A percentile compares a stretch with the other conserved stretches of the same genome.
These are phyloP conservation scores for Rosa multiflora DNA, from an alignment of 306 rosid genomes.

Conservation along the genomic window DNA sequence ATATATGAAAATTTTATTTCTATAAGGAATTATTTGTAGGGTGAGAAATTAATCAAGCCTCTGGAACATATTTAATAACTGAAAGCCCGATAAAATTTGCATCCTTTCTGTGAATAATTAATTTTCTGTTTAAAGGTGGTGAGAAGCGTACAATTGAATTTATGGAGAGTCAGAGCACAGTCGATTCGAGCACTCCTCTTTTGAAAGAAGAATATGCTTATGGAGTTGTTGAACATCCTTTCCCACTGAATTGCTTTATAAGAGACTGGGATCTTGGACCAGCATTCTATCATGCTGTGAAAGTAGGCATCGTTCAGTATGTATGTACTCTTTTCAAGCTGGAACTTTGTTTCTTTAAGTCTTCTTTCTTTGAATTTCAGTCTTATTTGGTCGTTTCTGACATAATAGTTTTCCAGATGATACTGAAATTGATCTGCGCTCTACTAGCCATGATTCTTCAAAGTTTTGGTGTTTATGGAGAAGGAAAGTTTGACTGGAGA, in stretches of 20 bases:
- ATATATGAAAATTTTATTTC: neutral
- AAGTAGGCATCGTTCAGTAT: constrained; percentile 98
- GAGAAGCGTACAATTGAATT: constrained; percentile 85
- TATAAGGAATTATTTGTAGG: neutral
- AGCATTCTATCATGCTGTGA: constrained; percentile 90
- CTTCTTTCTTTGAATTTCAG: neutral
- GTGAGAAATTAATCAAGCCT: neutral
- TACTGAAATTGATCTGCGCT: constrained; percentile 91
- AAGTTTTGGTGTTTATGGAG: constrained; percentile 93
- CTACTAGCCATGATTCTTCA: constrained; percentile 91
- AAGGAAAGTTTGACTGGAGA: constrained; percentile 91
- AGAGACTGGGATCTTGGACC: constrained; percentile 92
- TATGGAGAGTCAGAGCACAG: constrained; percentile 72
- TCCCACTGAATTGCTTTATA: constrained; percentile 76
- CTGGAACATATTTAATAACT: neutral
- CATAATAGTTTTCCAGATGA: constrained; percentile 65
- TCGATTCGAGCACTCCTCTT: constrained; percentile 74
- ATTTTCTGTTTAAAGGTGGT: constrained; percentile 62
- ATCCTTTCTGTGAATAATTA: constrained; percentile 10
- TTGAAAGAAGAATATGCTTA: constrained; percentile 72
- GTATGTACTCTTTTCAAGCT: constrained; percentile 52
- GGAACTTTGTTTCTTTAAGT: constrained; percentile 20
- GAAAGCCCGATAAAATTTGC: constrained; percentile 12
- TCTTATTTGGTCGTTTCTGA: constrained; percentile 32
- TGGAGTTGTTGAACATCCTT: constrained; percentile 96